Percentiles rank a stretch among this genome's conserved stretches.
phyloP scores from a whole-genome alignment of 1,139 yeast genomes.

The Wickerhamomyces sp. region DNA sequence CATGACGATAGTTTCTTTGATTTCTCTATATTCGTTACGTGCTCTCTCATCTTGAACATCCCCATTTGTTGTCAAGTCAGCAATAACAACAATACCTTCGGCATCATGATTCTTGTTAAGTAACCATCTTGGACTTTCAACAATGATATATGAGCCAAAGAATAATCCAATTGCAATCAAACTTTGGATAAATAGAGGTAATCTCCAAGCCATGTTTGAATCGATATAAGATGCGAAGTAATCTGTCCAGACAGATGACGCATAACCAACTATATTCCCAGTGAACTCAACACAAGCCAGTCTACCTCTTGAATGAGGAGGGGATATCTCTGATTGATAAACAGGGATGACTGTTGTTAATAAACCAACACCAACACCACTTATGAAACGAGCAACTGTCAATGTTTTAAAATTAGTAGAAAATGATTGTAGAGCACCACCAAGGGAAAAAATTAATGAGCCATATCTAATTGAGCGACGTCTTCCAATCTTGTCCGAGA shows the following conservation, averaged over 20 bases:
- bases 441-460: slow-evolving; percentile 71
- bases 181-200: slow-evolving; percentile 75
- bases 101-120: slow-evolving; percentile 84
- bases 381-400: slow-evolving; percentile 69
- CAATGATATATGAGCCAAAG: slow-evolving; percentile 70
- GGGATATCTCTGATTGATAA: slow-evolving; percentile 87
- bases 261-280: slow-evolving; percentile 83
- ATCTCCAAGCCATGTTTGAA: slow-evolving; percentile 63
- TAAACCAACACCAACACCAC: slow-evolving; percentile 87
- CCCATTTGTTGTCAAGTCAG: slow-evolving; percentile 72
- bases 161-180: slow-evolving; percentile 66
- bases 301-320: slow-evolving; percentile 83
- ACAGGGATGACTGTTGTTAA: slow-evolving; percentile 94
- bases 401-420: slow-evolving; percentile 45
- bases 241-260: slow-evolving; percentile 88
- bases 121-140: slow-evolving; percentile 88
- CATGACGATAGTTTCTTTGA: slow-evolving; percentile 74
- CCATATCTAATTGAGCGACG: slow-evolving; percentile 79
- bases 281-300: slow-evolving; percentile 91
- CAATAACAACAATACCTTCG: slow-evolving; percentile 79
- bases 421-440: slow-evolving; percentile 71
- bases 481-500: slow-evolving; percentile 80
- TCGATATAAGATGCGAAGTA: slow-evolving; percentile 66
- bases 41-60: slow-evolving; percentile 51
- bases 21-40: slow-evolving; percentile 65